Evolutionary conservation across 768 basidiomycete genomes (phyloP).

Genomic region (Sistotremastrum suecicum): DNA sequence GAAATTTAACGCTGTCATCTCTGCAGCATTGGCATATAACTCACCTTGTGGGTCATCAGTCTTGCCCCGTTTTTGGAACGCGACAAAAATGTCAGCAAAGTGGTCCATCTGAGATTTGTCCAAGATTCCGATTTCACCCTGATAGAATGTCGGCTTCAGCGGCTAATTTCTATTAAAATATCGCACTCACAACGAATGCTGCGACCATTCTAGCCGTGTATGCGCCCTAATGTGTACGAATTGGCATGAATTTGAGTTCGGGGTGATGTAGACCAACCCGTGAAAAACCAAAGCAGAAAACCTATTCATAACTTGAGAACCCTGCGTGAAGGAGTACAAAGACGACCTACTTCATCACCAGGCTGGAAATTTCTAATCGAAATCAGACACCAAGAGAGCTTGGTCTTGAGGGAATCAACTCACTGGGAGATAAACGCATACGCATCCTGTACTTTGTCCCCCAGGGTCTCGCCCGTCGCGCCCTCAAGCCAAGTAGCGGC

Average conservation of each 20-base stretch:
- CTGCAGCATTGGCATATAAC: slow-evolving; percentile 11
- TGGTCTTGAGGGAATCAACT: slow-evolving; percentile 13
- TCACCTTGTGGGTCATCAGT: slow-evolving; percentile 31
- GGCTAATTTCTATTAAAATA: neutral
- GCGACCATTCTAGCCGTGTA: slow-evolving; percentile 68
- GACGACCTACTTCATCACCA: slow-evolving; percentile 47
- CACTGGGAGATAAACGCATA: slow-evolving; percentile 74
- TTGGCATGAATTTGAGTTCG: neutral
- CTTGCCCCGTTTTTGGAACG: slow-evolving; percentile 50
- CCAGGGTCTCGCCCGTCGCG: slow-evolving; percentile 47
- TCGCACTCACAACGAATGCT: slow-evolving; percentile 42
- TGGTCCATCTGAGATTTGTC: slow-evolving; percentile 59
- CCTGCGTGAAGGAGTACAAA: neutral
- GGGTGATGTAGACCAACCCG: slow-evolving; percentile 29
- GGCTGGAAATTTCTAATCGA: slow-evolving; percentile 45
- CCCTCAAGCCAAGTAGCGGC: slow-evolving; percentile 23
- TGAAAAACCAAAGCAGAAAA: slow-evolving; percentile 69
- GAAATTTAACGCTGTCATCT: slow-evolving; percentile 22
- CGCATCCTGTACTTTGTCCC: slow-evolving; percentile 65
- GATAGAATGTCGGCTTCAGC: neutral
- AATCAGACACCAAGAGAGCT: neutral
- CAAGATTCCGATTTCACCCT: slow-evolving; percentile 63
- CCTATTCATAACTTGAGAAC: slow-evolving; percentile 23
- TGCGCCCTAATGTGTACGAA: slow-evolving; percentile 36
- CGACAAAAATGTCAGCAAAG: slow-evolving; percentile 48